phyloP scores from a whole-genome alignment of 108 stramenopile genomes.

The Fistulifera pelliculosa region DNA sequence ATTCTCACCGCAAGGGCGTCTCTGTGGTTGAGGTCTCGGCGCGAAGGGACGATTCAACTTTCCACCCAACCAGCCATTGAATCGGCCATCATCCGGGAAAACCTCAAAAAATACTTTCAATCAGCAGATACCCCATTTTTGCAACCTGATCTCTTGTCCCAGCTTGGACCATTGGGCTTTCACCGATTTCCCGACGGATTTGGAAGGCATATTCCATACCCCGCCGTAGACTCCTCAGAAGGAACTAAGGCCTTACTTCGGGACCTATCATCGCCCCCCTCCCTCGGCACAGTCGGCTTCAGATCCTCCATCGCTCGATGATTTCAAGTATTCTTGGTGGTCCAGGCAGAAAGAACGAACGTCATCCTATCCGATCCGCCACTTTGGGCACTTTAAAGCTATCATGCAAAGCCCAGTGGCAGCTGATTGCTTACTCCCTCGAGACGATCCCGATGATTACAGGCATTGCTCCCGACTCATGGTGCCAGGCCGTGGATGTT shows the following conservation, averaged over 20 bases:
- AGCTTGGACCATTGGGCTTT: not conserved
- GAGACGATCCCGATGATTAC: not conserved
- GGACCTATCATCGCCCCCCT: too few species aligned
- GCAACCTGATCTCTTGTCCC: not conserved
- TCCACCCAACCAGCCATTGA: too few species aligned
- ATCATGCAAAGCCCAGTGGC: not conserved
- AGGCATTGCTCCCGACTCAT: constrained; percentile 3
- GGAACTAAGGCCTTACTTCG: too few species aligned
- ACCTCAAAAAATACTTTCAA: not conserved
- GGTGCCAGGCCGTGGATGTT: constrained; percentile 3
- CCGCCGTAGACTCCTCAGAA: too few species aligned
- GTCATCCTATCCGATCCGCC: not conserved
- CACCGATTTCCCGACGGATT: not conserved
- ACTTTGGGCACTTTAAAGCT: constrained; percentile 8
- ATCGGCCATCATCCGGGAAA: not conserved
- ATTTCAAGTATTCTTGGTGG: too few species aligned
- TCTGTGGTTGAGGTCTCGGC: too few species aligned
- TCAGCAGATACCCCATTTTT: not conserved
- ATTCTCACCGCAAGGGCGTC: too few species aligned
- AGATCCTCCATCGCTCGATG: too few species aligned
- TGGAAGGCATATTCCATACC: too few species aligned
- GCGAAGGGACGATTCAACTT: too few species aligned
- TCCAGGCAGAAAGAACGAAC: not conserved
- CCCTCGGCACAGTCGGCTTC: too few species aligned
- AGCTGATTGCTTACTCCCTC: not conserved